Base-by-base conservation (phyloP, 2,329 filamentous ascomycete species). In the Mycosphaerella sp. region DNA sequence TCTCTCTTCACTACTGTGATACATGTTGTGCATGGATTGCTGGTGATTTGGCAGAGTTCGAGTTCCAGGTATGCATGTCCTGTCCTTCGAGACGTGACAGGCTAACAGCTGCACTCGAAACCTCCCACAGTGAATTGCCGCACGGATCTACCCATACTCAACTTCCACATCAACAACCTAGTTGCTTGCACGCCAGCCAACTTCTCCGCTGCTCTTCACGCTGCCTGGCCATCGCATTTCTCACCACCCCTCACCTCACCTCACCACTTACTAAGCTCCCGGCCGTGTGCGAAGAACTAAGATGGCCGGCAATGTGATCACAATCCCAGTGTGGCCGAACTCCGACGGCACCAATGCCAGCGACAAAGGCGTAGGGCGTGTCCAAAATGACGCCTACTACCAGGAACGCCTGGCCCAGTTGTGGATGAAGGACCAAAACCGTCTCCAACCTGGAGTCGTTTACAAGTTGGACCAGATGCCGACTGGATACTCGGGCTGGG, bases 401-500 rank as follows among this genome's bases (percentile, higher is more conserved):
- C 51, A 62, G 7, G 61, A 63, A n/a, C 57, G 54, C 7, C 43
- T 69, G 14, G 66, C 51, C 7, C 61, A 64, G 10, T 49, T 54
- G 44, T 69, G 47, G 47, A 4, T n/a, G 9, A 49, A 49, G n/a
- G 38, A 43, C 5, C 26, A 14, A 2, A 14, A 31, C 6, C 38
- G 4, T 21, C 26, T n/a, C 32, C 47, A 31, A 32, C 26, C 39
- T 4, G 47, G 36, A 1, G 31, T 41, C 2, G 34, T 39, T 14
- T 49, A 42, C 26, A 49, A 31, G n/a, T 26, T 49, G 39, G 21
- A 36, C 14, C 36, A 31, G 31, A n/a, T 49, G 38, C 47, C 47
- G 1, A 11, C 26, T 7, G 47, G 47, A 2, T 49, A 49, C 39
- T 42, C 47, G 4, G 62, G 82, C 0, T 78, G 75, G 61, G 73